These are phyloP conservation scores for Cucurbitaria berberidis DNA, from an alignment of 2,329 filamentous ascomycete genomes.

Conservation along the genomic window DNA sequence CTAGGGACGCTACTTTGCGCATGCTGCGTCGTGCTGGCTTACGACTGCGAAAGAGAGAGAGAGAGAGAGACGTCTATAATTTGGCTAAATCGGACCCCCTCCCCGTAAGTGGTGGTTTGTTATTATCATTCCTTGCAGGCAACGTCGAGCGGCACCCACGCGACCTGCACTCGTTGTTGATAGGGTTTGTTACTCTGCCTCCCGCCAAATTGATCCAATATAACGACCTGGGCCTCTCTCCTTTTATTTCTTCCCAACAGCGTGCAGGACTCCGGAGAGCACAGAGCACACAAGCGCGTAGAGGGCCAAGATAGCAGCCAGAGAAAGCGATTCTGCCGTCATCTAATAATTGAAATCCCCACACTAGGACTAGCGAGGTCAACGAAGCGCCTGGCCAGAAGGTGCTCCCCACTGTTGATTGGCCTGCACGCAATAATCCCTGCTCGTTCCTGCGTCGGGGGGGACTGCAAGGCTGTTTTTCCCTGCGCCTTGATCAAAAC, in stretches of 20 bases:
- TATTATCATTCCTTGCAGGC: slow-evolving; percentile 16
- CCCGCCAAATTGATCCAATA: background rate
- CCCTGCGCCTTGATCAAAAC: slow-evolving; percentile 27
- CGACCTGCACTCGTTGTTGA: slow-evolving; percentile 1
- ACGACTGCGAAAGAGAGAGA: too few species aligned
- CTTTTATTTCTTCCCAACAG: too few species aligned
- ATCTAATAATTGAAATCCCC: slow-evolving; percentile 17
- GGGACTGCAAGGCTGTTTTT: slow-evolving; percentile 21
- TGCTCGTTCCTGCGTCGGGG: slow-evolving; percentile 23
- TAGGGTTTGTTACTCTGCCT: background rate
- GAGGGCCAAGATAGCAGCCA: slow-evolving; percentile 11
- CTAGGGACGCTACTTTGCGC: slow-evolving; percentile 7
- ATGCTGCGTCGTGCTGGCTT: slow-evolving; percentile 9
- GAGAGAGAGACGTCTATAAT: slow-evolving; percentile 10
- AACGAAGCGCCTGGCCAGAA: background rate
- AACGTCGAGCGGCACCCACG: slow-evolving; percentile 1
- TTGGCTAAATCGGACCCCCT: slow-evolving; percentile 13
- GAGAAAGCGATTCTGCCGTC: slow-evolving; percentile 15
- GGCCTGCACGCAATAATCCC: background rate
- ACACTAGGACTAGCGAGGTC: slow-evolving; percentile 19
- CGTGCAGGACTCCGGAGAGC: too few species aligned
- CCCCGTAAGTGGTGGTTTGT: too few species aligned
- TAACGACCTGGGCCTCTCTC: background rate
- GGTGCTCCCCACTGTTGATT: slow-evolving; percentile 9
- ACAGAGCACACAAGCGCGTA: slow-evolving; percentile 4